Conservation (phyloP, 2,329 filamentous ascomycete genomes). For the Fonsecaea multimorphosa region DNA sequence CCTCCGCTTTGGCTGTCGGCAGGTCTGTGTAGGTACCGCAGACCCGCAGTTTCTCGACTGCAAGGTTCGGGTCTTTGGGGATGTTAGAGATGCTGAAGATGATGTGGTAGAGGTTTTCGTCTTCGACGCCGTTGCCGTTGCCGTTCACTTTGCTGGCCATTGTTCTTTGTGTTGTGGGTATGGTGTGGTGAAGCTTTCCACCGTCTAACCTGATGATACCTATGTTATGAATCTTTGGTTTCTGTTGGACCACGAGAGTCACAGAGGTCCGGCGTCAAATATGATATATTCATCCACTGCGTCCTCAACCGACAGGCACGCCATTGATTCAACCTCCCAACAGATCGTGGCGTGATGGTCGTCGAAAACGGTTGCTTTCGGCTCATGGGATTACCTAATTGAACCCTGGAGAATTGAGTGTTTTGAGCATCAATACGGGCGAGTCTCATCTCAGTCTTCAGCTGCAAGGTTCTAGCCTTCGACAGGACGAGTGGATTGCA, state of each 20-base stretch:
- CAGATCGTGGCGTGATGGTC: conserved; percentile 10
- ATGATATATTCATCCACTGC: not conserved
- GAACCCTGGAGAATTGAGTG: not conserved
- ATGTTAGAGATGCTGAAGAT: conserved; percentile 40
- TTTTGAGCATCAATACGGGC: not conserved
- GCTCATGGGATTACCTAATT: conserved; percentile 12
- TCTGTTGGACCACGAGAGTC: not conserved
- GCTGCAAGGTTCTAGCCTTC: not conserved
- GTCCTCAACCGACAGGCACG: conserved; percentile 10
- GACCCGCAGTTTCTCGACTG: conserved; percentile 41
- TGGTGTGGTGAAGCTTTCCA: conserved; percentile 1
- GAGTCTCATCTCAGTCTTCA: not conserved
- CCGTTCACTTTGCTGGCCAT: conserved; percentile 30
- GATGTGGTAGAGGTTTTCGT: conserved; percentile 41
- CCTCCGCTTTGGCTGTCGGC: conserved; percentile 39
- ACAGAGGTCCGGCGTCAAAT: not conserved
- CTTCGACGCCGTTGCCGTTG: conserved; percentile 2
- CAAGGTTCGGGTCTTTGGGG: conserved; percentile 38
- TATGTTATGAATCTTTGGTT: not conserved
- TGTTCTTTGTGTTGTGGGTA: conserved; percentile 7
- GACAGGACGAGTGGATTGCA: not conserved
- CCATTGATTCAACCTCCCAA: conserved; percentile 3
- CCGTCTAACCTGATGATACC: not conserved
- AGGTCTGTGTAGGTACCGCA: conserved; percentile 40
- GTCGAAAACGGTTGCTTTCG: not conserved